Evolutionary conservation across 1,284 basidiomycete species (phyloP).

Genomic region (Acaromyces ingoldii): DNA sequence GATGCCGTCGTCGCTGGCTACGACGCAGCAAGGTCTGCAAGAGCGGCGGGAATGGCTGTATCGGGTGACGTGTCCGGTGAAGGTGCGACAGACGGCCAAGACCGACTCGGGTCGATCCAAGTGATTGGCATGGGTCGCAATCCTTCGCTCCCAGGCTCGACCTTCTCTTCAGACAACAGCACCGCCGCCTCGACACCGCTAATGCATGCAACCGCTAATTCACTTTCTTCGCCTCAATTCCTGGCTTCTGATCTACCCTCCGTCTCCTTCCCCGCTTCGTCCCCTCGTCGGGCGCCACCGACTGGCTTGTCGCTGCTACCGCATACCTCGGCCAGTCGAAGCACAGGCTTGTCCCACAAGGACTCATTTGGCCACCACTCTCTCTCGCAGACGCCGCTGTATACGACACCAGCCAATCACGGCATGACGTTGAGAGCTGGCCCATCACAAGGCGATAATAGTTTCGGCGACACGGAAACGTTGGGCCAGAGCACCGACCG

Average conservation of each 20-base stretch:
- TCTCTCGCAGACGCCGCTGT: too few relatives aligned
- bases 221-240: not conserved
- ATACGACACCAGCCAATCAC: too few relatives aligned
- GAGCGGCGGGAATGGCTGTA: too few relatives aligned
- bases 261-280: not conserved
- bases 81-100: not conserved
- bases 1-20: too few relatives aligned
- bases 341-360: not conserved
- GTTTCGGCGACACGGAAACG: too few relatives aligned
- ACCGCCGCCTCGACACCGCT: not conserved
- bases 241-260: not conserved
- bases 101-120: not conserved
- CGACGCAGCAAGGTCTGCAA: too few relatives aligned
- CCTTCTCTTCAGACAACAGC: not conserved
- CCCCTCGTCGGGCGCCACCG: not conserved
- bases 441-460: too few relatives aligned
- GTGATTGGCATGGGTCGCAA: not conserved
- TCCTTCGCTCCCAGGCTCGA: not conserved
- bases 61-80: too few relatives aligned
- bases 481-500: too few relatives aligned
- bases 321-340: not conserved
- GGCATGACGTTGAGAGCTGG: too few relatives aligned
- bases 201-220: not conserved
- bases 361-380: constrained; percentile 5
- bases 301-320: not conserved